Conservation (phyloP, 352 stramenopile species). For the Phytophthora boehmeriae region DNA sequence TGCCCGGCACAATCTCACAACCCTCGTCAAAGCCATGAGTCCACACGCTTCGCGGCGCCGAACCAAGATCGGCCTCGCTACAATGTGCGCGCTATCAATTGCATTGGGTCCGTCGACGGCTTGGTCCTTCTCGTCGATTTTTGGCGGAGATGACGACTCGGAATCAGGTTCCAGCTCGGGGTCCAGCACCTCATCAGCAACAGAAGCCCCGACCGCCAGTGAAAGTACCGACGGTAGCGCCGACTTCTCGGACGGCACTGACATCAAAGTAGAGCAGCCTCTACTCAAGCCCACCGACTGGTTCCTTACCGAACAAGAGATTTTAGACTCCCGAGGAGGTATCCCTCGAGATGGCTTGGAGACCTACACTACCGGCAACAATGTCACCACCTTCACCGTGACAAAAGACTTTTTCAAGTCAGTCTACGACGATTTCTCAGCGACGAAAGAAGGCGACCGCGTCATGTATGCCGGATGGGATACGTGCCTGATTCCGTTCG, state of each 20-base stretch:
- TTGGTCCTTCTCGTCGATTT: conserved; percentile 15
- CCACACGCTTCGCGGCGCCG: not conserved
- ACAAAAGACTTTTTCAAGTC: conserved; percentile 53
- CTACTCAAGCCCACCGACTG: conserved; percentile 39
- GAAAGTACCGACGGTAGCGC: not conserved
- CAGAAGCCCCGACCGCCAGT: conserved; percentile 8
- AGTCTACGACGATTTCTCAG: conserved; percentile 44
- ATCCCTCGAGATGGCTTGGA: conserved; percentile 34
- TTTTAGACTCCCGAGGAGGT: conserved; percentile 38
- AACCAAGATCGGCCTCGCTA: not conserved
- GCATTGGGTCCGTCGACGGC: not conserved
- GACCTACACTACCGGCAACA: conserved; percentile 41
- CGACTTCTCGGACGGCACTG: conserved; percentile 23
- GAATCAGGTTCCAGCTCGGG: conserved; percentile 10
- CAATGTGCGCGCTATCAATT: conserved; percentile 1
- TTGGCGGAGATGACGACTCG: conserved; percentile 6
- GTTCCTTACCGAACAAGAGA: conserved; percentile 51
- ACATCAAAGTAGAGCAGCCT: conserved; percentile 36
- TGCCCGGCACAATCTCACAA: not conserved
- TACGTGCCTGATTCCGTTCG: conserved; percentile 50
- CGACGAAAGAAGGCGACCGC: conserved; percentile 21
- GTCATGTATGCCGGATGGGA: conserved; percentile 58
- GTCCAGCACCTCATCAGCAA: conserved; percentile 5
- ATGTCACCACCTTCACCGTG: conserved; percentile 44
- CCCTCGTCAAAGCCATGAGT: not conserved